Conservation (phyloP, 2,329 filamentous ascomycete genomes). For the Neoarthrinium moseri region DNA sequence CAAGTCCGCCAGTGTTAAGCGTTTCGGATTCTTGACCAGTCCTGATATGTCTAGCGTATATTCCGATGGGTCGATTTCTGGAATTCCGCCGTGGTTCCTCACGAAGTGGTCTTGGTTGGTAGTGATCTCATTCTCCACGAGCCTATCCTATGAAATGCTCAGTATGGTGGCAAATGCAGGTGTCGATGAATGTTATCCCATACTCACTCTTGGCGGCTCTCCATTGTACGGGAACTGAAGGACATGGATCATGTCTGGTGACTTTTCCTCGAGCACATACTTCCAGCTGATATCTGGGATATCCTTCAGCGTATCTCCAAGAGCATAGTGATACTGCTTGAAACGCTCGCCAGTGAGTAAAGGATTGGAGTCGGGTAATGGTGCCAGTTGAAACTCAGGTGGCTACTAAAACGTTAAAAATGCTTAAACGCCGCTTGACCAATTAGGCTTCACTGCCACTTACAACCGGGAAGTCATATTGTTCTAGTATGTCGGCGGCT, state of each 20-base stretch:
- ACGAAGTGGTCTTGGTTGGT: constrained; percentile 61
- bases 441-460: no score
- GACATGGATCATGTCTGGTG: constrained; percentile 59
- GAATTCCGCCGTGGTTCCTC: constrained; percentile 71
- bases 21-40: constrained; percentile 56
- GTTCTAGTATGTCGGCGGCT: constrained; percentile 53
- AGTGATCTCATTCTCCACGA: constrained; percentile 57
- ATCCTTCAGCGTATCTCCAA: constrained; percentile 41
- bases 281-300: constrained; percentile 60
- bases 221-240: constrained; percentile 65
- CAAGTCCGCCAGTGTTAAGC: constrained; percentile 57
- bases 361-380: constrained; percentile 56
- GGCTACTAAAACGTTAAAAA: constrained; percentile 29
- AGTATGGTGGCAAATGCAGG: no score
- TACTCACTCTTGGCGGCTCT: constrained; percentile 48
- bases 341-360: constrained; percentile 54
- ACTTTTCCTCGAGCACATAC: constrained; percentile 55
- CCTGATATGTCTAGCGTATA: constrained; percentile 58
- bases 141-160: constrained; percentile 35
- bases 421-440: no score
- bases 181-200: neutral
- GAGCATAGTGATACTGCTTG: constrained; percentile 58
- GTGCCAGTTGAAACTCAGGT: constrained; percentile 56
- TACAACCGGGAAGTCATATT: constrained; percentile 45
- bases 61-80: constrained; percentile 57